Conservation (phyloP, 306 rosid species). For the Rosa lucieae region DNA sequence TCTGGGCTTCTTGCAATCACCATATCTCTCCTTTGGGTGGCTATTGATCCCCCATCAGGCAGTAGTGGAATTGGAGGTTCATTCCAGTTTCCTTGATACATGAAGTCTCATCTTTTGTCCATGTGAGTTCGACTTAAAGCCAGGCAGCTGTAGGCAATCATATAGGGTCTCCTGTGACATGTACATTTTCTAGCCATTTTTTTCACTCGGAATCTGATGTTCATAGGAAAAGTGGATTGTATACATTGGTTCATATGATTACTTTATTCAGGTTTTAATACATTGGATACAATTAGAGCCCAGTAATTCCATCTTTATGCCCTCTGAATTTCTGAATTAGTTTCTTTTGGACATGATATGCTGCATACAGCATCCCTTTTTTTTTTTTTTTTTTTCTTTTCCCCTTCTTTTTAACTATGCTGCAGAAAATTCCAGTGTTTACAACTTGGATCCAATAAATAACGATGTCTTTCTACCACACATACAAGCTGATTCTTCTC, state of each 20-base stretch:
- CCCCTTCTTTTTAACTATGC: too few relatives aligned
- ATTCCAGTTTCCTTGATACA: conserved; percentile 57
- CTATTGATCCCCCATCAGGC: conserved; percentile 62
- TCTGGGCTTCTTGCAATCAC: conserved; percentile 70
- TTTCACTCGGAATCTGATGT: conserved; percentile 23
- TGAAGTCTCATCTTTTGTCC: conserved; percentile 20
- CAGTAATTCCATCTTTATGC: neutral
- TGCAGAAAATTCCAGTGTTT: too few relatives aligned
- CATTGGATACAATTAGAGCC: neutral
- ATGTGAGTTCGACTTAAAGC: conserved; percentile 7
- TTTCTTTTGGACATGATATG: neutral
- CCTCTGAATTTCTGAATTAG: neutral
- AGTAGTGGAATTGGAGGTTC: conserved; percentile 62
- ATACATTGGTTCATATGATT: conserved; percentile 13
- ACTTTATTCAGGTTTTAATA: conserved; percentile 5
- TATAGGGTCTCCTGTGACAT: conserved; percentile 13
- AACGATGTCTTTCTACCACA: too few relatives aligned
- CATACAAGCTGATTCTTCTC: too few relatives aligned
- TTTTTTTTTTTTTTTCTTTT: too few relatives aligned
- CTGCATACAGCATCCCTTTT: neutral
- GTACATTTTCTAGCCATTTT: conserved; percentile 26
- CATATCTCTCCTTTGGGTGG: conserved; percentile 79
- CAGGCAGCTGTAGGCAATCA: conserved; percentile 37
- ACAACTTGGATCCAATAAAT: too few relatives aligned
- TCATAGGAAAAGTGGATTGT: conserved; percentile 22